Percentiles rank a stretch among this genome's conserved stretches.
phyloP scores from a whole-genome alignment of 345 rosid genomes.

The Corchorus olitorius region DNA sequence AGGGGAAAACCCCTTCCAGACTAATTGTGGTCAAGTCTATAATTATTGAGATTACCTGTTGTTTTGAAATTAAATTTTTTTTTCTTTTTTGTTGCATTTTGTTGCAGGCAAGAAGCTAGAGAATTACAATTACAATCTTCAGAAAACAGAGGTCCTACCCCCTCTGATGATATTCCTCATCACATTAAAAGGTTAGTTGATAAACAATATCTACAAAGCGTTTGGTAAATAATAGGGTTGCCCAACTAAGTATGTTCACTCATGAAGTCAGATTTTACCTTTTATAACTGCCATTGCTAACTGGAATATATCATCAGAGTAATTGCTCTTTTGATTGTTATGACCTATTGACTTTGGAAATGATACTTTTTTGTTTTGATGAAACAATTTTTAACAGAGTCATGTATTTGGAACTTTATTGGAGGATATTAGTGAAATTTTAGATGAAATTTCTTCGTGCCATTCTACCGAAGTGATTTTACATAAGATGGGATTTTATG shows the following conservation, averaged over 20 bases:
- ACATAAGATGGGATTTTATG: neutral
- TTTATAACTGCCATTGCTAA: neutral
- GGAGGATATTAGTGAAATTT: neutral
- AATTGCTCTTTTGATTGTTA: neutral
- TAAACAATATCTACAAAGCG: neutral
- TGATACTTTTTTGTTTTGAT: neutral
- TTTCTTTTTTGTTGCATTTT: too few species aligned
- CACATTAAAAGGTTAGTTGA: conserved; percentile 60
- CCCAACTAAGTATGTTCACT: neutral
- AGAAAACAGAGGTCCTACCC: conserved; percentile 21
- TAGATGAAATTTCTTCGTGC: neutral
- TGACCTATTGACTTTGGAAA: neutral
- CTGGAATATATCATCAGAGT: neutral
- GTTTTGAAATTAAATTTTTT: conserved; percentile 8
- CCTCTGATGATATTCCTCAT: conserved; percentile 46
- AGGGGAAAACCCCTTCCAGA: neutral
- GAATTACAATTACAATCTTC: conserved; percentile 42
- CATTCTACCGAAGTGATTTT: neutral
- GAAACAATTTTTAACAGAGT: neutral
- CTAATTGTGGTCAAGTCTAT: neutral
- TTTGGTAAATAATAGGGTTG: neutral
- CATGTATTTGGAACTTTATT: neutral
- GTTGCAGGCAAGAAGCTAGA: conserved; percentile 74
- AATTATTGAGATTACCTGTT: neutral
- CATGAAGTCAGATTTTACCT: neutral